Percentiles rank a stretch among this genome's conserved stretches.
phyloP scores from a whole-genome alignment of 192 early-diverging fungal genomes.

The Coemansia sp. region DNA sequence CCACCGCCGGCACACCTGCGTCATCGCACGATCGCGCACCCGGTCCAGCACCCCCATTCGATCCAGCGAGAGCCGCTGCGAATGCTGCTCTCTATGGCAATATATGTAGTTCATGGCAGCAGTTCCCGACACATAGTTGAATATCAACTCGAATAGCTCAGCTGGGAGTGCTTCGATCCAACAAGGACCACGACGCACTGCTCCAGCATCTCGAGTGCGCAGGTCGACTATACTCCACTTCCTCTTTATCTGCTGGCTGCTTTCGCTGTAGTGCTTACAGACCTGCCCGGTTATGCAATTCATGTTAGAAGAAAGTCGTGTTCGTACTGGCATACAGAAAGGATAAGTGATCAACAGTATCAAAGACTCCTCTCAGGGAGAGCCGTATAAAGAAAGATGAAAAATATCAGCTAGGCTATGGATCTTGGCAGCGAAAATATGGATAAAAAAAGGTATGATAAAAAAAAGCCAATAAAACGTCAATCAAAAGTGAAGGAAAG shows the following conservation, averaged over 20 bases:
- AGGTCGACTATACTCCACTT: background rate
- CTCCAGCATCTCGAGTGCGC: background rate
- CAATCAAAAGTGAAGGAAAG: no score
- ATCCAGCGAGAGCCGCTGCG: background rate
- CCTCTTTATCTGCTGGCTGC: background rate
- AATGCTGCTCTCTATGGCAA: background rate
- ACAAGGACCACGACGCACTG: background rate
- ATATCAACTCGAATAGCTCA: slow-evolving; percentile 16
- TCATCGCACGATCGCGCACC: slow-evolving; percentile 8
- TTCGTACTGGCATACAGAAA: background rate
- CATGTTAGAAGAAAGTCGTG: background rate
- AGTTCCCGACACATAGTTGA: slow-evolving; percentile 19
- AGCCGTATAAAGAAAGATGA: background rate
- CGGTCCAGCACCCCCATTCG: background rate
- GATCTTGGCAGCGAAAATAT: background rate
- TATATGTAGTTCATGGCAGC: slow-evolving; percentile 6
- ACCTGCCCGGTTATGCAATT: slow-evolving; percentile 2
- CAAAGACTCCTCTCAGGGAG: background rate
- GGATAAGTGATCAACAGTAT: background rate
- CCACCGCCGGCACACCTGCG: slow-evolving; percentile 17
- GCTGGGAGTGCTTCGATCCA: slow-evolving; percentile 16
- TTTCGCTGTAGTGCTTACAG: background rate
- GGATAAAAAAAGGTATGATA: background rate
- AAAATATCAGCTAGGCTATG: background rate
- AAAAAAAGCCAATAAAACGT: background rate